Percentiles rank a stretch among this genome's conserved stretches.
phyloP scores from a whole-genome alignment of 768 basidiomycete genomes.

The Leccinum ochraceum region DNA sequence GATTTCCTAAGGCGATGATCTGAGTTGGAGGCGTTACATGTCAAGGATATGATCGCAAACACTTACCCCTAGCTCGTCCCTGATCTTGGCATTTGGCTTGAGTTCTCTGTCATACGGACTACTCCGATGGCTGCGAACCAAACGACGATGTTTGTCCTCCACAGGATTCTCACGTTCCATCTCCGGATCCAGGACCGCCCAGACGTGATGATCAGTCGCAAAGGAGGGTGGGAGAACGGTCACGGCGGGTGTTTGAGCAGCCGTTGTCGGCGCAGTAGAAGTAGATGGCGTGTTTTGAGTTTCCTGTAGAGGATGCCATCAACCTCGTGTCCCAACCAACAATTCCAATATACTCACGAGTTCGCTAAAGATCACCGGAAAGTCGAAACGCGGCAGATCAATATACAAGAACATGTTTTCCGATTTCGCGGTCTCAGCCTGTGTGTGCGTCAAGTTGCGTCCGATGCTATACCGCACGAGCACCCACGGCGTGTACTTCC shows the following conservation, averaged over 20 bases:
- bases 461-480: background rate
- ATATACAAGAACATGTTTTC: slow-evolving; percentile 95
- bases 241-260: slow-evolving; percentile 40
- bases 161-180: slow-evolving; percentile 92
- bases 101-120: slow-evolving; percentile 94
- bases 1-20: slow-evolving; percentile 60
- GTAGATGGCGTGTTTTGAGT: slow-evolving; percentile 40
- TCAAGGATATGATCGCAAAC: background rate
- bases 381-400: slow-evolving; percentile 94
- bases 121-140: slow-evolving; percentile 93
- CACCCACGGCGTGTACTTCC: slow-evolving; percentile 83
- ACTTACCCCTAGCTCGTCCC: slow-evolving; percentile 88
- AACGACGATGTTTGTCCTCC: slow-evolving; percentile 92
- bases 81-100: slow-evolving; percentile 94
- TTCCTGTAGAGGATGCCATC: slow-evolving; percentile 36
- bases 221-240: slow-evolving; percentile 50
- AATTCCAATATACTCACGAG: slow-evolving; percentile 48
- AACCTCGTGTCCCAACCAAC: background rate
- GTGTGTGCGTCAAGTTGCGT: background rate
- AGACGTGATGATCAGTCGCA: slow-evolving; percentile 68
- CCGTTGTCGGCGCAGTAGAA: slow-evolving; percentile 42
- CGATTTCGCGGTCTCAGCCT: slow-evolving; percentile 92
- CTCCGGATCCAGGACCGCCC: slow-evolving; percentile 92
- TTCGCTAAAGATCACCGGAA: slow-evolving; percentile 95
- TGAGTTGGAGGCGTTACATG: background rate